Evolutionary conservation across 1,284 basidiomycete genomes (phyloP).

Genomic region (Sanghuangporus sanghuang): DNA sequence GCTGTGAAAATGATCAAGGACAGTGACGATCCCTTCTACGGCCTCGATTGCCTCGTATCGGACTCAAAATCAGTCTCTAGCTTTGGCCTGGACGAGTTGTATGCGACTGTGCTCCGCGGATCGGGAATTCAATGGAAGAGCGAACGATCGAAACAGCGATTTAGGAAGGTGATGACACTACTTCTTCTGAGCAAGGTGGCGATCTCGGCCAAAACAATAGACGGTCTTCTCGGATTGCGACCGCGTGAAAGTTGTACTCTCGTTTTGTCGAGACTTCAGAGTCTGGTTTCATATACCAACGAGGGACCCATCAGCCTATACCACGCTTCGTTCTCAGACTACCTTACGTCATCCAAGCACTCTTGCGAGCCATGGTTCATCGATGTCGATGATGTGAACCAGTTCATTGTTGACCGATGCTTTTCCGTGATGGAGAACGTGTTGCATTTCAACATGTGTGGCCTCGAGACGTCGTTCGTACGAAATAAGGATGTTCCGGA

Average conservation of each 20-base stretch:
- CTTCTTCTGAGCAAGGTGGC: background rate
- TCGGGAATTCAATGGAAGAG: background rate
- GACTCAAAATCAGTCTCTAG: background rate
- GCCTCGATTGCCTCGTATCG: background rate
- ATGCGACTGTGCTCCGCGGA: background rate
- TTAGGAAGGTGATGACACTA: background rate
- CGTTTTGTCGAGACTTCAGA: background rate
- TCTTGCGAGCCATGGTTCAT: background rate
- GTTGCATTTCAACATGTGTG: slow-evolving; percentile 20
- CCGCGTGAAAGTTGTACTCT: background rate
- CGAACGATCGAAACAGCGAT: background rate
- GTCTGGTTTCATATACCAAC: background rate
- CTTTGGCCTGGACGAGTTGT: background rate
- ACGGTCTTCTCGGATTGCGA: background rate
- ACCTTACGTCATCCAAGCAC: background rate
- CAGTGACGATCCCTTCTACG: background rate
- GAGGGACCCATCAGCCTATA: background rate
- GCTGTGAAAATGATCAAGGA: background rate
- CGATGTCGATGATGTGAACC: background rate
- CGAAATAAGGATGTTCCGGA: background rate
- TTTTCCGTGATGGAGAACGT: slow-evolving; percentile 8
- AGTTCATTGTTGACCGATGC: background rate
- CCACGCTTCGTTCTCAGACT: background rate
- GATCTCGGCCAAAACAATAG: background rate
- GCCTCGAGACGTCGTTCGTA: slow-evolving; percentile 5